A percentile compares a stretch with the other conserved stretches of the same genome.
Evolutionary conservation across 75 land plant species (phyloP).

Genomic region (Sequoia sempervirens): DNA sequence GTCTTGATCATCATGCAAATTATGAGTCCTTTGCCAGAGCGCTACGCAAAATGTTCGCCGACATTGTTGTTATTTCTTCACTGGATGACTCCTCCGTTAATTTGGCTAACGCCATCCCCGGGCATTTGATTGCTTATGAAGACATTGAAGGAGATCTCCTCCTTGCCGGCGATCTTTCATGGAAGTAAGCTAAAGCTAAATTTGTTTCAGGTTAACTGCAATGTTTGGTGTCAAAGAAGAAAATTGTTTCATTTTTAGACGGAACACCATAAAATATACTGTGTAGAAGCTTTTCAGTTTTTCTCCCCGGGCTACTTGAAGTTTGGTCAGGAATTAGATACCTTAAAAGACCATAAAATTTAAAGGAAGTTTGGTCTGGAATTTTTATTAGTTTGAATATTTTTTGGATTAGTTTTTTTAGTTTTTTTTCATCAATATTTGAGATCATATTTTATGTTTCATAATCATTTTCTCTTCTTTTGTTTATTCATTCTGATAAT

Average conservation of each 20-base stretch:
- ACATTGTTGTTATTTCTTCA: background rate
- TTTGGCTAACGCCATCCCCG: constrained; percentile 60
- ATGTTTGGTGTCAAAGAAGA: background rate
- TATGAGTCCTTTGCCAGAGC: constrained; percentile 54
- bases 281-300: too few species aligned
- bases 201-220: background rate
- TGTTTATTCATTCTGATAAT: too few species aligned
- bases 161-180: constrained; percentile 61
- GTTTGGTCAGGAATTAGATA: too few species aligned
- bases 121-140: constrained; percentile 61
- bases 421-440: too few species aligned
- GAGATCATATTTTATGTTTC: too few species aligned
- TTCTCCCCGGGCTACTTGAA: too few species aligned
- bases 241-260: background rate
- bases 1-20: constrained; percentile 41
- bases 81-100: constrained; percentile 6
- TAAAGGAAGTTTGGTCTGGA: background rate
- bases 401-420: too few species aligned
- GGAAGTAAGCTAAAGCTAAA: constrained; percentile 40
- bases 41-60: constrained; percentile 51
- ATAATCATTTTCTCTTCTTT: too few species aligned
- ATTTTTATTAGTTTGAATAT: too few species aligned
- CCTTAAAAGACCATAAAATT: too few species aligned
- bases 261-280: too few species aligned
- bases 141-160: constrained; percentile 75